Percentiles rank a stretch among this genome's conserved stretches.
Evolutionary conservation across 2,329 filamentous ascomycete genomes (phyloP).

Genomic region (Xylariaceae sp.): DNA sequence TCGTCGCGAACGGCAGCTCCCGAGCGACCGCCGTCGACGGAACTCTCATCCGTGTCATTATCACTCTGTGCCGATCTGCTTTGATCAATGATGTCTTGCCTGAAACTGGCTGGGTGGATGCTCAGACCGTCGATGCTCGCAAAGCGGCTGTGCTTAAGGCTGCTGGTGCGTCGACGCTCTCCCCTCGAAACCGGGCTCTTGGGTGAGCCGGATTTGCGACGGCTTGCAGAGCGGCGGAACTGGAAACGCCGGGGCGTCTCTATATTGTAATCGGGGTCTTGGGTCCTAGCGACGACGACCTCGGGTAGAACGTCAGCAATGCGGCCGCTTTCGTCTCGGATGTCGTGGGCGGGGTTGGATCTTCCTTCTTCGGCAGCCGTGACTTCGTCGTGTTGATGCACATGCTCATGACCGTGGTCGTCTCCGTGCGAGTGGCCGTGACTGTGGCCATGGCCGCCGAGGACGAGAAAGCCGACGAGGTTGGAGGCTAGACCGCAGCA

Average conservation of each 20-base stretch:
- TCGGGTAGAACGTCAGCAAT: constrained; percentile 61
- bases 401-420: constrained; percentile 46
- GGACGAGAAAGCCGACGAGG: constrained; percentile 79
- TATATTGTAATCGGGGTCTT: constrained; percentile 28
- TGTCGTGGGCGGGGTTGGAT: constrained; percentile 37
- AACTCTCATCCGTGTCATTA: constrained; percentile 47
- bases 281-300: constrained; percentile 50
- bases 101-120: constrained; percentile 84
- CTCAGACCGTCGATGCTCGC: constrained; percentile 69
- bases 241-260: constrained; percentile 38
- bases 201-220: constrained; percentile 25
- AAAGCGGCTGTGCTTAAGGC: constrained; percentile 53
- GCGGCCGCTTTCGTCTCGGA: constrained; percentile 53
- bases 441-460: constrained; percentile 83
- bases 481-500: constrained; percentile 84
- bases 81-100: constrained; percentile 89
- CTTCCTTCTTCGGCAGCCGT: constrained; percentile 50
- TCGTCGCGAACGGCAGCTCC: constrained; percentile 29
- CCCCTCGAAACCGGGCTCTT: constrained; percentile 35
- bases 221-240: constrained; percentile 34
- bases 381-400: constrained; percentile 35
- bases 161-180: constrained; percentile 44
- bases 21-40: constrained; percentile 46
- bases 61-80: constrained; percentile 59
- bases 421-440: constrained; percentile 47